Evolutionary conservation across 116 monocot genomes (phyloP).

Genomic region (Thalassia testudinum): DNA sequence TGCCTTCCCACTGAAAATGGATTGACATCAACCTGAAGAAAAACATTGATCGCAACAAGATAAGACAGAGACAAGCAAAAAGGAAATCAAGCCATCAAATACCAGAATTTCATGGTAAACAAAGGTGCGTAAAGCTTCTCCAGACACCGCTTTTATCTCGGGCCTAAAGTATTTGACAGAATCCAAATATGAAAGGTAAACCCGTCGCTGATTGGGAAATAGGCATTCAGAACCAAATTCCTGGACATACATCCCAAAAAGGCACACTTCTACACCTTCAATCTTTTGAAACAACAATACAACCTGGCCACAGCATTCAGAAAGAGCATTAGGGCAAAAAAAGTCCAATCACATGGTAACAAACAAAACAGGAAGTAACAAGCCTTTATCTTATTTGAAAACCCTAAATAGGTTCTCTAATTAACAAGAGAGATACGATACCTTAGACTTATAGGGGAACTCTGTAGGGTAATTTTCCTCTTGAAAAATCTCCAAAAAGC

Average conservation of each 20-base stretch:
- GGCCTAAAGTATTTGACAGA: slow-evolving; percentile 96
- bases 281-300: slow-evolving; percentile 90
- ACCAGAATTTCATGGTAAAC: slow-evolving; percentile 98
- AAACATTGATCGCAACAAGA: too few species aligned
- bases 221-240: slow-evolving; percentile 90
- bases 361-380: too few species aligned
- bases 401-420: too few species aligned
- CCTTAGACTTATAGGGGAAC: slow-evolving; percentile 90
- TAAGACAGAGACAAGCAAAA: too few species aligned
- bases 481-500: slow-evolving; percentile 85
- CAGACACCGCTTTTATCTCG: slow-evolving; percentile 63
- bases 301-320: too few species aligned
- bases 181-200: slow-evolving; percentile 89
- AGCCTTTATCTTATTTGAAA: too few species aligned
- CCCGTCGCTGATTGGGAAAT: slow-evolving; percentile 81
- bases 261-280: slow-evolving; percentile 95
- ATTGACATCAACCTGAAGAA: too few species aligned
- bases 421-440: not conserved
- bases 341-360: not conserved
- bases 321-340: not conserved
- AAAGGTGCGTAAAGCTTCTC: slow-evolving; percentile 90
- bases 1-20: too few species aligned
- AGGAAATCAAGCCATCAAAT: slow-evolving; percentile 6
- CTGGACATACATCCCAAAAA: slow-evolving; percentile 98
- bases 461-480: slow-evolving; percentile 91